Percentiles rank a stretch among this genome's conserved stretches.
phyloP scores from a whole-genome alignment of 73 alveolate genomes.

The Breviolum minutum region DNA sequence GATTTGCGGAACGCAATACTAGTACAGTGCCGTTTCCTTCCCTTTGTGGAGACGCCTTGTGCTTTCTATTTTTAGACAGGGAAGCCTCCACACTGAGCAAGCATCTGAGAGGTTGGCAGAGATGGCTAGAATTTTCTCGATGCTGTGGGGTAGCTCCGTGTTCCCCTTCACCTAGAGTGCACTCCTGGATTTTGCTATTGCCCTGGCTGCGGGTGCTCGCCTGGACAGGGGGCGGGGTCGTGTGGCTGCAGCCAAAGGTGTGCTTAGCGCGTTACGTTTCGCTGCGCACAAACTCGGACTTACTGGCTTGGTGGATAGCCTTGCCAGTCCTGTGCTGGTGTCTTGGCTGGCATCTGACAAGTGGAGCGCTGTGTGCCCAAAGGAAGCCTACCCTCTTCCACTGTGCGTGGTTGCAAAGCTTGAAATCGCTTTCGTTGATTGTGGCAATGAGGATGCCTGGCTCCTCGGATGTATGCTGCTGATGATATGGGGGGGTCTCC shows the following conservation, averaged over 20 bases:
- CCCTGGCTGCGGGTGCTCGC: not conserved
- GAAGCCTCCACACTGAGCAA: not conserved
- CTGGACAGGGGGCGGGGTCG: not conserved
- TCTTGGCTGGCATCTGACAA: not conserved
- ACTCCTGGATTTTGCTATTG: not conserved
- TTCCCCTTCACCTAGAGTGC: not conserved
- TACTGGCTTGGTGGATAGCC: not conserved
- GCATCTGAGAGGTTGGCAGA: not conserved
- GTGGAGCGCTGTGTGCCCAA: not conserved
- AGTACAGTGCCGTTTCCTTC: not conserved
- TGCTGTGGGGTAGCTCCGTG: not conserved
- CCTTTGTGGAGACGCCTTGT: not conserved
- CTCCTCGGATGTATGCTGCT: not conserved
- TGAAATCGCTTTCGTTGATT: not conserved
- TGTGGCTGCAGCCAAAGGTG: not conserved
- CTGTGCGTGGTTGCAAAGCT: not conserved
- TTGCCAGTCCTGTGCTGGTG: not conserved
- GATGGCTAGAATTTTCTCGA: not conserved
- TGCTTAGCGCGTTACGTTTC: not conserved
- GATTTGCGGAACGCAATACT: too few species aligned
- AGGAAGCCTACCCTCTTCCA: constrained; percentile 14
- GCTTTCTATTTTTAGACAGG: not conserved
- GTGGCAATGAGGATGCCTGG: not conserved
- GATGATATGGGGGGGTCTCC: not conserved
- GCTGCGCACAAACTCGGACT: not conserved